Evolutionary conservation across 306 rosid species (phyloP), one percentile per base, ranked within the genome.

Genomic region (Corylus americana): DNA sequence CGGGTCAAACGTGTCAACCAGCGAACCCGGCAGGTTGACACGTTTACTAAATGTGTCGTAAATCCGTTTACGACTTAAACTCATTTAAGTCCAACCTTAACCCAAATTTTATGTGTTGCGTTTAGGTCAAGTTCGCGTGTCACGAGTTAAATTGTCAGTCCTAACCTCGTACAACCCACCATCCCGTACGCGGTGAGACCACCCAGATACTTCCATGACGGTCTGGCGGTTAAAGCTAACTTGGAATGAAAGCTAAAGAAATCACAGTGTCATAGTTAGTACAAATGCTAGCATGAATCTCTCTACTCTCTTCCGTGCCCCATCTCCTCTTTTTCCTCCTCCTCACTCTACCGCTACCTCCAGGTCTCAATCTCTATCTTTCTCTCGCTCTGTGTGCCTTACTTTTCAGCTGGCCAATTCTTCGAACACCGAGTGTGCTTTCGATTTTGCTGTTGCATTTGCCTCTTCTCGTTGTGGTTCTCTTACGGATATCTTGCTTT

Each of bases 261-360:
- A 8, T 35, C 42, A 35, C n/a, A 35, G 45, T 64, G 14, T 8
- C 11, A n/a, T 39, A 5, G 44, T 62, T 6, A 2, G 70, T 13
- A 18, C 12, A 58, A 14, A 73, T 83, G 84, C 53, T 82, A 55
- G 25, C 2, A 85, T 87, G 92, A 85, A 81, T 77, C 59, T 79
- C 53, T 27, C 73, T 22, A 75, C 61, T 67, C 77, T 78, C 80
- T 79, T 55, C n/a, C 54, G 55, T 68, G 78, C 90, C 74, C 45
- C 86, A 55, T 77, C 74, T 31, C 77, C 76, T 61, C 68, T 74
- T 14, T 85, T 82, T 70, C 70, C 91, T 77, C 90, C 91, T 70
- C 70, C 77, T 47, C 67, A 37, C 69, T 88, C 87, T 8, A 59
- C 78, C 17, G 48, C 69, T 83, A 71, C 79, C 58, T 62, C 74